Evolutionary conservation across 163 green algal species (phyloP).

Genomic region (Scenedesmus sp.): DNA sequence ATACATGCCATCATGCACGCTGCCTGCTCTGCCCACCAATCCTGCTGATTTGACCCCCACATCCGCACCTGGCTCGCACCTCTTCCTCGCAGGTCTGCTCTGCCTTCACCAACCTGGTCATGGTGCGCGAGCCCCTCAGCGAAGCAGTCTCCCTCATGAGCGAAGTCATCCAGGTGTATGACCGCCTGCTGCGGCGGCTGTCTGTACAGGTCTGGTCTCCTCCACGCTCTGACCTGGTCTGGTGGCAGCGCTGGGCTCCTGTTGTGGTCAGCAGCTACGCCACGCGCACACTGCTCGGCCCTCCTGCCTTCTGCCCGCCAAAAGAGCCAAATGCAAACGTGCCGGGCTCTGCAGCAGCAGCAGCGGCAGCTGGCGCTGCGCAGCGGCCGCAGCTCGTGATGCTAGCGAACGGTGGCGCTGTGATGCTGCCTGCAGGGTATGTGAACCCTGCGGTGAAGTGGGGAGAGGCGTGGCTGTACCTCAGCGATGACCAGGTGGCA

Average conservation of each 20-base stretch:
- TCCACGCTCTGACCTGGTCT: constrained; percentile 10
- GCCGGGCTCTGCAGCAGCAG: background rate
- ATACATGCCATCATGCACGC: too few relatives aligned
- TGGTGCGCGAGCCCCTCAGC: constrained; percentile 29
- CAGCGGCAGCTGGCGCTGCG: background rate
- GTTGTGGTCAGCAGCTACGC: constrained; percentile 43
- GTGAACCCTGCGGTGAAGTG: background rate
- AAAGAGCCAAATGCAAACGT: background rate
- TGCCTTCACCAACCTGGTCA: constrained; percentile 38
- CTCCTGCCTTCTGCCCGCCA: constrained; percentile 20
- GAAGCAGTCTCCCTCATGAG: constrained; percentile 36
- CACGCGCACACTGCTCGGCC: constrained; percentile 29
- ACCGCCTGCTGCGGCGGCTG: constrained; percentile 20
- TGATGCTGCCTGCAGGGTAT: background rate
- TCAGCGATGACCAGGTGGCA: background rate
- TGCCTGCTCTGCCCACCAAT: too few relatives aligned
- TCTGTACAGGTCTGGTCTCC: background rate
- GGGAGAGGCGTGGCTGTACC: background rate
- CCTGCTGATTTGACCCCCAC: background rate
- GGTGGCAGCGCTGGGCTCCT: constrained; percentile 38
- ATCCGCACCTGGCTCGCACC: background rate
- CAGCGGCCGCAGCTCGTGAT: background rate
- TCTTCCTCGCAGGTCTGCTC: constrained; percentile 1
- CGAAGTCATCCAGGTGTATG: constrained; percentile 31
- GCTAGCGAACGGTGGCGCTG: background rate